Base-by-base conservation (phyloP, 129 eudicot species). In the Escallonia herrerae region DNA sequence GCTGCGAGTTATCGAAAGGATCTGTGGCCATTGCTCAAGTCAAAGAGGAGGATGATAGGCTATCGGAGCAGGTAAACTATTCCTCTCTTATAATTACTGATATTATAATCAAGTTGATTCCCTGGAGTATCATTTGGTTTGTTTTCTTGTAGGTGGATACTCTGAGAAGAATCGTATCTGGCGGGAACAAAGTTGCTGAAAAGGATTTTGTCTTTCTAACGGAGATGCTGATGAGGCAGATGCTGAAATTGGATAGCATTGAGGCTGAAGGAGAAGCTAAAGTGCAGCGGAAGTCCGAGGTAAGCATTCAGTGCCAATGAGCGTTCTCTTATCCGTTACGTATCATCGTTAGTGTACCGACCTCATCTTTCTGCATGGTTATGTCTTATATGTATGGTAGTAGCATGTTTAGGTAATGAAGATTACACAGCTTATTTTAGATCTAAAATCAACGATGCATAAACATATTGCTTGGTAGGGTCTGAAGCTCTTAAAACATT, bases 191-290 rank as follows among this genome's bases (percentile, higher is more conserved):
- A 74, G 87, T 89, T 56, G 82, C 87, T 2, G 91, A 86, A 13
- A 86, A 80, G 68, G 87, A 89, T 55, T 72, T 93, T 63, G 38
- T 79, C 40, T 75, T 79, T 59, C 43, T 79, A 68, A 76, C 89
- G 10, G 96, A 93, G 77, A 81, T 93, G 89, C 90, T 93, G 3
- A 84, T 81, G 96, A 84, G 90, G 60, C 91, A 88, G 68, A 62
- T 93, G 75, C 79, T 93, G 63, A 89, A 83, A 72, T 73, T 93
- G 78, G 96, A 93, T 74, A 75, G 74, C 68, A 89, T 93, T 76
- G 90, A 81, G 58, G 96, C 91, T 71, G 81, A 79, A 75, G 96
- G 95, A 71, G 96, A 93, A 78, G 98, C 91, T 46, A 93, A 71
- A 82, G 55, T 70, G 39, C 91, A 76, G 68, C 72, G 96, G 59